Percentiles rank a stretch among this genome's conserved stretches.
Evolutionary conservation across 2,329 filamentous ascomycete species (phyloP).

Genomic region (Daldinia sp.): DNA sequence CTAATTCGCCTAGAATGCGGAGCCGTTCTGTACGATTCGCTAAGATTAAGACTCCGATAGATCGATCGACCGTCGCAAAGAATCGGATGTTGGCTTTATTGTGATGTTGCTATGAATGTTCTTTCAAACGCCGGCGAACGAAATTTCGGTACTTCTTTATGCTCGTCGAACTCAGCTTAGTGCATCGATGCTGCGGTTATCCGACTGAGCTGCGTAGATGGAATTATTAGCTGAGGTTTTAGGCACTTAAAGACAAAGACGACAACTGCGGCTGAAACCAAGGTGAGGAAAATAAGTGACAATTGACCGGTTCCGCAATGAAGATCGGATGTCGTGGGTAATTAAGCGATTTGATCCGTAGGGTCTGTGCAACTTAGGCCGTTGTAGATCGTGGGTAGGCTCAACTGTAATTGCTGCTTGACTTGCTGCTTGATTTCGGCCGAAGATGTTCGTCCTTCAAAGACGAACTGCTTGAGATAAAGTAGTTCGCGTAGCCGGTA

Average conservation of each 20-base stretch:
- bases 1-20: slow-evolving; percentile 14
- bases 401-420: slow-evolving; percentile 27
- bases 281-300: slow-evolving; percentile 21
- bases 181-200: slow-evolving; percentile 36
- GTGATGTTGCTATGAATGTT: slow-evolving; percentile 18
- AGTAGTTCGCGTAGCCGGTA: slow-evolving; percentile 21
- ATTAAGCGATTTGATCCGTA: slow-evolving; percentile 29
- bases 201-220: slow-evolving; percentile 31
- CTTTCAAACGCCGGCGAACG: slow-evolving; percentile 33
- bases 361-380: slow-evolving; percentile 29
- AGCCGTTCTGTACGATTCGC: slow-evolving; percentile 11
- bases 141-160: slow-evolving; percentile 43
- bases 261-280: slow-evolving; percentile 11
- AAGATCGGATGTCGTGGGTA: slow-evolving; percentile 28
- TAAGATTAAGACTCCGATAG: not conserved
- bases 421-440: slow-evolving; percentile 20
- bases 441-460: slow-evolving; percentile 8
- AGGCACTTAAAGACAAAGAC: slow-evolving; percentile 44
- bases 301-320: slow-evolving; percentile 39
- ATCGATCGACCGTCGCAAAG: slow-evolving; percentile 27
- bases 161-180: slow-evolving; percentile 42
- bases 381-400: slow-evolving; percentile 16
- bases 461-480: slow-evolving; percentile 17
- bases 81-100: slow-evolving; percentile 23
- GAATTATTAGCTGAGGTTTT: slow-evolving; percentile 44